Conservation (phyloP, 768 basidiomycete genomes). For the Vararia minispora region DNA sequence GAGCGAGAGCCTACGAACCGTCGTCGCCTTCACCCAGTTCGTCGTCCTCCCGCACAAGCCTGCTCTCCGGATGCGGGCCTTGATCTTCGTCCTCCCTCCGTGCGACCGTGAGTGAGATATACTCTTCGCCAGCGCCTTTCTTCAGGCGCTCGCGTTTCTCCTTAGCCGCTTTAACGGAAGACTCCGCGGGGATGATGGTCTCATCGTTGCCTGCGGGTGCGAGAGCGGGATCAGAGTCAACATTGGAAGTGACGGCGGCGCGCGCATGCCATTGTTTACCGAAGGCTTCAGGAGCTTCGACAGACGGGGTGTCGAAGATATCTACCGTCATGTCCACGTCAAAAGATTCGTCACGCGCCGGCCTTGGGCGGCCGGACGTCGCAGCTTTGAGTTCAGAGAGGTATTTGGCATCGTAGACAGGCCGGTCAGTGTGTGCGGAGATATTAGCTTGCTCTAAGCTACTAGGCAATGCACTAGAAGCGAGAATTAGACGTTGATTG, state of each 20-base stretch:
- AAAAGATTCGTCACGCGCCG: slow-evolving; percentile 25
- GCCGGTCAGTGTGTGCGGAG: slow-evolving; percentile 33
- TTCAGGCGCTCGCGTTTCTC: slow-evolving; percentile 65
- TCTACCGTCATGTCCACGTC: slow-evolving; percentile 39
- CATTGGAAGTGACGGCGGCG: slow-evolving; percentile 13
- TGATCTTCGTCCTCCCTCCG: slow-evolving; percentile 39
- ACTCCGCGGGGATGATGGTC: slow-evolving; percentile 54
- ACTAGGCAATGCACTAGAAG: slow-evolving; percentile 1
- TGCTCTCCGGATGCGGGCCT: slow-evolving; percentile 80
- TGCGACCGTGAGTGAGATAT: slow-evolving; percentile 64
- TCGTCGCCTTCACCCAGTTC: slow-evolving; percentile 84
- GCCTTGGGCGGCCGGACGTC: slow-evolving; percentile 33
- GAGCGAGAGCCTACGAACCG: slow-evolving; percentile 33
- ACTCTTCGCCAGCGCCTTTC: slow-evolving; percentile 48
- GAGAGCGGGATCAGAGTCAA: slow-evolving; percentile 2
- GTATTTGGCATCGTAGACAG: slow-evolving; percentile 62
- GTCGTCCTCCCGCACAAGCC: slow-evolving; percentile 77
- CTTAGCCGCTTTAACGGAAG: slow-evolving; percentile 61
- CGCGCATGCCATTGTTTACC: slow-evolving; percentile 1
- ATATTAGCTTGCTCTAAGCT: slow-evolving; percentile 6
- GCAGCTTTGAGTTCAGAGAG: slow-evolving; percentile 70
- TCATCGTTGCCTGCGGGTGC: slow-evolving; percentile 25
- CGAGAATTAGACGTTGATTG: slow-evolving; percentile 1
- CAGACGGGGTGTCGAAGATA: slow-evolving; percentile 14
- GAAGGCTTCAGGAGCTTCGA: not conserved